Conservation (phyloP, 208 protist genomes). For the Balamuthia mandrillaris region DNA sequence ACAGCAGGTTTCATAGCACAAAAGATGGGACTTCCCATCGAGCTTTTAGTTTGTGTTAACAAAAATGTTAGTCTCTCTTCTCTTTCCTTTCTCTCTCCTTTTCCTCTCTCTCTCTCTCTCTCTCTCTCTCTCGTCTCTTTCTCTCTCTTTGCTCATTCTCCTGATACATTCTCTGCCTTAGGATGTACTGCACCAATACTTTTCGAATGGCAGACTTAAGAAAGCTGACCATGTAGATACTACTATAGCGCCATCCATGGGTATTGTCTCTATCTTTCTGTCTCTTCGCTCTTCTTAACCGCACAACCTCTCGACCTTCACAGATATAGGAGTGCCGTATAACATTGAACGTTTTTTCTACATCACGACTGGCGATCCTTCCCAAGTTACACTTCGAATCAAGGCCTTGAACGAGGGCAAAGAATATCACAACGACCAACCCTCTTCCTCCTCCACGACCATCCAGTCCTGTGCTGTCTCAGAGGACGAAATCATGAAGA, state of each 20-base stretch:
- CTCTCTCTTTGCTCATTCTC: neutral
- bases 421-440: neutral
- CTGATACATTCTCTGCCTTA: neutral
- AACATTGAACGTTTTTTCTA: conserved; percentile 95
- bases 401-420: neutral
- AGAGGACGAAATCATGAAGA: conserved; percentile 18
- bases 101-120: conserved; percentile 35
- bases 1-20: conserved; percentile 88
- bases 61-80: conserved; percentile 89
- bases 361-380: conserved; percentile 78
- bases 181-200: neutral
- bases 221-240: neutral
- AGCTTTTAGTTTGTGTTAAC: conserved; percentile 91
- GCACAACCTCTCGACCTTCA: conserved; percentile 60
- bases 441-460: neutral
- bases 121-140: neutral
- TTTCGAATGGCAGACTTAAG: neutral
- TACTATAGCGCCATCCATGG: conserved; percentile 60
- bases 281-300: neutral
- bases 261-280: conserved; percentile 39
- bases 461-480: neutral
- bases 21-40: conserved; percentile 78
- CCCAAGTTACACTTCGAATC: neutral
- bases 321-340: conserved; percentile 87
- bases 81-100: conserved; percentile 83